Base-by-base conservation (phyloP, 495 filamentous ascomycete species). In the Aspergillus cavernicola region DNA sequence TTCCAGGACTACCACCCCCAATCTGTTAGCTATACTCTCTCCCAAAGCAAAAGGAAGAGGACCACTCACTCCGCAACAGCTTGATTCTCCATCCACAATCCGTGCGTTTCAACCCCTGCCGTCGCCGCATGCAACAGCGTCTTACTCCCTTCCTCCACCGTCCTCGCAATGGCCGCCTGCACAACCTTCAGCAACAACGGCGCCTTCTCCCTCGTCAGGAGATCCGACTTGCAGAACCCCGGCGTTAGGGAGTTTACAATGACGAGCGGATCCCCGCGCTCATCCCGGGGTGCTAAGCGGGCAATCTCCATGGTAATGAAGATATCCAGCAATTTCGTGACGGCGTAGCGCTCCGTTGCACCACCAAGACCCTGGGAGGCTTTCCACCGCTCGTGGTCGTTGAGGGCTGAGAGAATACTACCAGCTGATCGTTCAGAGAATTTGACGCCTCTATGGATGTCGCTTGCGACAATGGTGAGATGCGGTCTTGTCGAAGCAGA, bases 121-220 rank as follows among this genome's bases (percentile, higher is more conserved):
- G 38, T 51, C 12, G 38, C 55, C 24, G 50, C 61, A 58, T 60
- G 43, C 3, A 65, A 37, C 40, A 68, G 38, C 6, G 63, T 61
- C 10, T 60, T 61, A 19, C 61, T 57, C 4, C 63, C 63, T 2
- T 53, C 31, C 29, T 64, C 57, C 2, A 56, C 54, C 12, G 56
- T 62, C 43, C 66, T 53, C 22, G 44, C 59, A 52, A 51, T 50
- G 11, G 55, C 18, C 13, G 24, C n/a, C 33, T 59, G 48, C 1
- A 62, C 12, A 8, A 56, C 12, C 47, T 56, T 62, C 0, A 59
- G 18, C 4, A 58, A 40, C 42, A 35, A 52, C 31, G 56, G 56
- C 16, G 49, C 52, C 31, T 50, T 38, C 33, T 59, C 60, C 41
- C 56, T 49, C n/a, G 53, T 36, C 13, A 62, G 16, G 10, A 48